These are phyloP conservation scores for Ophiostoma ips DNA, from an alignment of 2,329 filamentous ascomycete genomes.

Conservation along the genomic window DNA sequence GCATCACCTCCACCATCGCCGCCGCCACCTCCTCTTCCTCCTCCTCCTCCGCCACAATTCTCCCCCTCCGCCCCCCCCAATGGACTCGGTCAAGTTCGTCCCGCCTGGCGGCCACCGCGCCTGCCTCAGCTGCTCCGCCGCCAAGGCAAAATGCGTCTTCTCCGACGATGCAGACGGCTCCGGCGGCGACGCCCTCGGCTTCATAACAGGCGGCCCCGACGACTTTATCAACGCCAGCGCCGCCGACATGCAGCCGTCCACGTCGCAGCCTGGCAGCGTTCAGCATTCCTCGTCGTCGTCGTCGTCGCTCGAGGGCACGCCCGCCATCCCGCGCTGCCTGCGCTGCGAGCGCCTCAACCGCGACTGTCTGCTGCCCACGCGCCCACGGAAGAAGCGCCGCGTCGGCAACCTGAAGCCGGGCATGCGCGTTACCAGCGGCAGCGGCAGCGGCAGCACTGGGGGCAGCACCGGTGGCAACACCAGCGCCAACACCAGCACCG, in stretches of 20 bases:
- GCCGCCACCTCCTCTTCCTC: too few relatives aligned
- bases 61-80: too few relatives aligned
- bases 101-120: slow-evolving; percentile 16
- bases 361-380: slow-evolving; percentile 11
- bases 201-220: background rate
- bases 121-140: slow-evolving; percentile 15
- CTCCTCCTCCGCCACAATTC: too few relatives aligned
- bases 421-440: background rate
- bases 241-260: background rate
- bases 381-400: slow-evolving; percentile 14
- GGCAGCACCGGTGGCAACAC: background rate
- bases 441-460: background rate
- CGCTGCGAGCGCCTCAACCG: slow-evolving; percentile 13
- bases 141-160: slow-evolving; percentile 17
- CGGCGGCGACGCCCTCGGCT: background rate
- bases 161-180: slow-evolving; percentile 9
- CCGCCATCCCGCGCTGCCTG: slow-evolving; percentile 10
- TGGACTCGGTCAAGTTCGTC: slow-evolving; percentile 16
- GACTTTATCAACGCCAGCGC: slow-evolving; percentile 3
- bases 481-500: background rate
- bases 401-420: slow-evolving; percentile 8
- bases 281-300: too few relatives aligned
- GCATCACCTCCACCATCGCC: background rate
- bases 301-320: slow-evolving; percentile 4
- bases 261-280: background rate